These are phyloP conservation scores for Niveomyces coronatus DNA, from an alignment of 2,329 filamentous ascomycete species.

Conservation along the genomic window DNA sequence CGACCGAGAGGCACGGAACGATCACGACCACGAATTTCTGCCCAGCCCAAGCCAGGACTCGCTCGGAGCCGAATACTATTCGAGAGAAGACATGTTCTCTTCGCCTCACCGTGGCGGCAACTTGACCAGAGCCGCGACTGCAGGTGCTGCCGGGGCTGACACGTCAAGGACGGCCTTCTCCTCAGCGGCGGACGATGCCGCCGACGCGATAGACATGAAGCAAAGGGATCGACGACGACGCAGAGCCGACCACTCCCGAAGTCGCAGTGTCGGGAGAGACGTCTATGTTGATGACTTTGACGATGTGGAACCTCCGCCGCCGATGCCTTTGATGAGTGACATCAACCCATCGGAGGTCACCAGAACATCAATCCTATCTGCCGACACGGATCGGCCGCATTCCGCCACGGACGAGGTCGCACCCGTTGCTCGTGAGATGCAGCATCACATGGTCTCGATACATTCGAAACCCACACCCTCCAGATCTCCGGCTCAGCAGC, in stretches of 20 bases:
- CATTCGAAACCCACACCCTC: constrained; percentile 54
- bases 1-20: constrained; percentile 45
- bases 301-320: constrained; percentile 48
- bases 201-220: constrained; percentile 39
- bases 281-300: constrained; percentile 40
- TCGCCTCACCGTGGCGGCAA: constrained; percentile 37
- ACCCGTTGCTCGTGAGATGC: constrained; percentile 54
- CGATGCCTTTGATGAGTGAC: constrained; percentile 82
- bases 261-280: constrained; percentile 33
- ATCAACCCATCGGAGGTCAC: constrained; percentile 81
- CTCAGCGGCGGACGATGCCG: constrained; percentile 26
- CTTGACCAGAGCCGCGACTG: constrained; percentile 33
- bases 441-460: constrained; percentile 49
- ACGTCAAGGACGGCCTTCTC: constrained; percentile 23
- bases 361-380: constrained; percentile 75
- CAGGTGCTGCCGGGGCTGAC: constrained; percentile 32
- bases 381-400: constrained; percentile 62
- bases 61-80: constrained; percentile 26
- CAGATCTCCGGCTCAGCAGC: constrained; percentile 39
- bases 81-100: constrained; percentile 27
- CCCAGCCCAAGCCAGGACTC: constrained; percentile 39
- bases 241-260: constrained; percentile 38
- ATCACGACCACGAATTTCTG: constrained; percentile 39
- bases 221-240: constrained; percentile 41
- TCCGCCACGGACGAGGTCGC: constrained; percentile 55